These are phyloP conservation scores for Corylus avellana DNA, from an alignment of 306 rosid genomes.

Conservation along the genomic window DNA sequence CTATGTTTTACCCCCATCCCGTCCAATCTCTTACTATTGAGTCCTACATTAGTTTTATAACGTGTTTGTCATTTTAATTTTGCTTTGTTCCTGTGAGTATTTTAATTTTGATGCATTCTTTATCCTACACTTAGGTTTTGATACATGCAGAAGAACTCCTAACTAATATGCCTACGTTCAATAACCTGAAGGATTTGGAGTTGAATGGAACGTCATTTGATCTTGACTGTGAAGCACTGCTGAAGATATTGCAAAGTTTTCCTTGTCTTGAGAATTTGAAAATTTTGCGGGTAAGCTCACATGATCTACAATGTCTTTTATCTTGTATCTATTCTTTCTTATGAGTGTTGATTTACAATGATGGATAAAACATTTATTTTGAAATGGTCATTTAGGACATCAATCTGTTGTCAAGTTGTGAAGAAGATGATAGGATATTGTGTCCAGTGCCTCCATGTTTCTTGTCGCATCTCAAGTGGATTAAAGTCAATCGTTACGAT, in stretches of 20 bases:
- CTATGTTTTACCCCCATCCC: too few species aligned
- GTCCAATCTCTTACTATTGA: too few species aligned
- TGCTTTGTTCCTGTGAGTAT: not conserved
- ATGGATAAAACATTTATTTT: not conserved
- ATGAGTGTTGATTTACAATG: not conserved
- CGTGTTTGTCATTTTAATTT: not conserved
- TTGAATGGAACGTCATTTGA: not conserved
- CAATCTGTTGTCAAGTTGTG: not conserved
- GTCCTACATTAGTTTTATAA: too few species aligned
- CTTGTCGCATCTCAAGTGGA: not conserved
- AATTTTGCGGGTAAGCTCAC: not conserved
- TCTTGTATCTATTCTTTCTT: not conserved
- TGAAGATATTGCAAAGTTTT: not conserved
- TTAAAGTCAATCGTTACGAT: not conserved
- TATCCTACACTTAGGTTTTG: not conserved
- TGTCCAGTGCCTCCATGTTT: not conserved
- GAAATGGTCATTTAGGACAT: not conserved
- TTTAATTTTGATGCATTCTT: not conserved
- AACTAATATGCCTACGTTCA: not conserved
- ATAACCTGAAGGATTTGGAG: not conserved
- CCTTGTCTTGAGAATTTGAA: not conserved
- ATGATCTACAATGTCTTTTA: not conserved
- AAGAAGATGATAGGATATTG: not conserved
- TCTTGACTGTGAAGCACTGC: not conserved
- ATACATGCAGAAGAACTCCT: not conserved